Base-by-base conservation (phyloP, 768 basidiomycete species). In the Rhodotorula diobovata region DNA sequence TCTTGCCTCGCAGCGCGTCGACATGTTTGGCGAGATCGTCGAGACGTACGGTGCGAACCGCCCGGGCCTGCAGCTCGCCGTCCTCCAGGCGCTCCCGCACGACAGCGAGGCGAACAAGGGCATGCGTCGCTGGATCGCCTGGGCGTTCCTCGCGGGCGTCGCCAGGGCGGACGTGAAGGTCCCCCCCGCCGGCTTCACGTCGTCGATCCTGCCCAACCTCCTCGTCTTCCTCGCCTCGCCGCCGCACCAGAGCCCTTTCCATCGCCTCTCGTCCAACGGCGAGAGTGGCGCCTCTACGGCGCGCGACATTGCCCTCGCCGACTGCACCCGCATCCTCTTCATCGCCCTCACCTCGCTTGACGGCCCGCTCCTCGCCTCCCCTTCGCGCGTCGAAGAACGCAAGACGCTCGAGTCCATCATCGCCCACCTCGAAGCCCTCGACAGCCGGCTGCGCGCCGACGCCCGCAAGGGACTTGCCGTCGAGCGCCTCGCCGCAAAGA, bases 401-500 rank as follows among this genome's bases (percentile, higher is more conserved):
- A 32, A 18, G 15, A 15, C 43, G 12, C 46, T 71, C 25, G 66
- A 71, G 1, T 18, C 41, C 30, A 9, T 39, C 62, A 45, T 28
- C 48, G 16, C 34, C 14, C 11, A 18, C 20, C n/a, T 57, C 30
- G 2, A 20, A 30, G 21, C 37, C 15, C 8, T 50, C 23, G n/a
- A 45, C 61, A 59, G 61, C 45, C 39, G 61, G 18, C 25, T 59
- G 28, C 39, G 58, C n/a, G 41, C 70, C 32, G 62, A 67, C 43
- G 70, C 62, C 12, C 56, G 66, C 51, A 59, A 60, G 32, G 65
- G 66, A 20, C 50, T 71, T 15, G 32, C 25, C 18, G 70, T 71
- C 61, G 70, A 67, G 41, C 61, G 70, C 15, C 46, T 71, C 18
- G 48, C 25, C 43, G 70, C 70, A 14, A 71, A 71, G 45, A 71